phyloP scores from a whole-genome alignment of 129 eudicot genomes.

The Arctium minus region DNA sequence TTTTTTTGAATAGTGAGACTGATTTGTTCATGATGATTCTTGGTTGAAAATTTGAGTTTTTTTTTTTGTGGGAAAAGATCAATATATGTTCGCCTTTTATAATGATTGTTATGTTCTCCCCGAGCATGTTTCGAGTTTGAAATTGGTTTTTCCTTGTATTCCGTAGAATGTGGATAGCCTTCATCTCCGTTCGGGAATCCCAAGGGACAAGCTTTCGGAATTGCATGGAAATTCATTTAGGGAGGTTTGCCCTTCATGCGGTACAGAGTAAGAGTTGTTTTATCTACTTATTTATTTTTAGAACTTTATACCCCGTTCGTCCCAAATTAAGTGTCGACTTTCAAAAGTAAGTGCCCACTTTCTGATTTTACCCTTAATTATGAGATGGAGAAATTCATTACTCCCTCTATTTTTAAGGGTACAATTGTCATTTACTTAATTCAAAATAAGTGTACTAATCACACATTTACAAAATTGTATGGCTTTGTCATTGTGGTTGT shows the following conservation, averaged over 20 bases:
- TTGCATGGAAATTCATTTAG: slow-evolving; percentile 89
- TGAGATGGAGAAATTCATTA: neutral
- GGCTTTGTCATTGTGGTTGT: neutral
- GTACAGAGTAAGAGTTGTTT: slow-evolving; percentile 50
- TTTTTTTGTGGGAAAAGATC: neutral
- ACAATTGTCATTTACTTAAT: neutral
- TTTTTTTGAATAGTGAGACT: neutral
- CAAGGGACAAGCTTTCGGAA: slow-evolving; percentile 79
- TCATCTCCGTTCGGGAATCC: slow-evolving; percentile 89
- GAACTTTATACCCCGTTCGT: neutral
- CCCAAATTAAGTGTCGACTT: neutral
- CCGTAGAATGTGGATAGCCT: slow-evolving; percentile 82
- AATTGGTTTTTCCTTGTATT: neutral
- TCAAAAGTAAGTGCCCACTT: neutral
- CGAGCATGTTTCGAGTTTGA: too few relatives aligned
- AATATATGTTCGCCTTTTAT: too few relatives aligned
- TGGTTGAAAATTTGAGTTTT: neutral
- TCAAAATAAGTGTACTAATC: neutral
- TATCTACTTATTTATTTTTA: neutral
- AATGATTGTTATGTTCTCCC: too few relatives aligned
- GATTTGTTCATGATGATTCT: neutral
- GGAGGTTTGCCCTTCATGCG: slow-evolving; percentile 78
- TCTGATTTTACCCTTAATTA: neutral
- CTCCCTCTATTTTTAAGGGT: neutral
- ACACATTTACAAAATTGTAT: neutral